phyloP scores from a whole-genome alignment of 768 basidiomycete species.

The Phlegmacium glaucopus region DNA sequence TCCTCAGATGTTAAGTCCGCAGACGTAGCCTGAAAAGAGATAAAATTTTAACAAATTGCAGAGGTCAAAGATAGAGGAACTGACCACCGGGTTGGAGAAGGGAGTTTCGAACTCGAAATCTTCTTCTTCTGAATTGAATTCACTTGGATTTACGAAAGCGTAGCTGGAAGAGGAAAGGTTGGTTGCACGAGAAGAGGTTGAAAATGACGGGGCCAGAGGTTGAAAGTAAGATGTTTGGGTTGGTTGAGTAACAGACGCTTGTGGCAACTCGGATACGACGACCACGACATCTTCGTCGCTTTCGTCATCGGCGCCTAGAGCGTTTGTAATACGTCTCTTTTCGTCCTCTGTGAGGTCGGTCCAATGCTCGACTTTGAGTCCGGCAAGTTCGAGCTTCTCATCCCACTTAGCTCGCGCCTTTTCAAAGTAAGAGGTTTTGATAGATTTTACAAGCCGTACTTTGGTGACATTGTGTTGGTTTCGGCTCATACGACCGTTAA shows the following conservation, averaged over 20 bases:
- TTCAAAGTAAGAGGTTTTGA: constrained; percentile 30
- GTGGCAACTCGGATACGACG: constrained; percentile 11
- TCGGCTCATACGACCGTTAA: constrained; percentile 13
- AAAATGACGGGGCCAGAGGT: constrained; percentile 26
- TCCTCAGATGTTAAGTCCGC: constrained; percentile 28
- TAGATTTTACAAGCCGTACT: constrained; percentile 18
- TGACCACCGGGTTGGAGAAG: constrained; percentile 23
- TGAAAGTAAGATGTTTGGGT: constrained; percentile 7
- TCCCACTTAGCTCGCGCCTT: constrained; percentile 41
- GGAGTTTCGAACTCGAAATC: constrained; percentile 32
- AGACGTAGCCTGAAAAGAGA: constrained; percentile 20
- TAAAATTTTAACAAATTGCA: constrained; percentile 11
- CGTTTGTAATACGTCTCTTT: constrained; percentile 27
- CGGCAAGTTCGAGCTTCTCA: constrained; percentile 25
- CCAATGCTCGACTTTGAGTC: constrained; percentile 43
- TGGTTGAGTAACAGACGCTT: constrained; percentile 11
- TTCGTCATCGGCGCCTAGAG: constrained; percentile 35
- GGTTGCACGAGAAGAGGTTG: constrained; percentile 29
- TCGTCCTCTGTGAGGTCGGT: constrained; percentile 38
- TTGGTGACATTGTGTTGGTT: constrained; percentile 29
- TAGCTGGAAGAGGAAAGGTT: constrained; percentile 39
- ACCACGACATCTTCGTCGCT: constrained; percentile 25
- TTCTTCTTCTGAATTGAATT: constrained; percentile 38
- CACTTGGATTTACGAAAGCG: constrained; percentile 41
- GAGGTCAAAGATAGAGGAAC: constrained; percentile 13